These are phyloP conservation scores for Lolium multiflorum DNA, from an alignment of 176 grass and related monocot species.

Conservation along the genomic window DNA sequence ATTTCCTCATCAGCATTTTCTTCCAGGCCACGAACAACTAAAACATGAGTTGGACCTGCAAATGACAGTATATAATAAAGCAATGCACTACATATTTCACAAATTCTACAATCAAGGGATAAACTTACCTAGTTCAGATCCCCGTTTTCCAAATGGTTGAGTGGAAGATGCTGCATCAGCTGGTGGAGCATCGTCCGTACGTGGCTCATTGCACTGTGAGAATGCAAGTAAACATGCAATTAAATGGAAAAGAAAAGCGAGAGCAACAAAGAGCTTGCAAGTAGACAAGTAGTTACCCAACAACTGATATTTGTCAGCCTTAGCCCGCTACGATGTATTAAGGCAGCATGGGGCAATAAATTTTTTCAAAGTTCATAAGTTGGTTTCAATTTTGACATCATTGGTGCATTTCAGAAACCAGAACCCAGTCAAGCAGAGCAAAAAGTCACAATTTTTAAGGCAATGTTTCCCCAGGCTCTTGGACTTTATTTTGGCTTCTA, in stretches of 20 bases:
- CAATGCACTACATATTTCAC: constrained; percentile 26
- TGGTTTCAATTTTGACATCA: no score
- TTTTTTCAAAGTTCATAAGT: not conserved
- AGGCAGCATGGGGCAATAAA: not conserved
- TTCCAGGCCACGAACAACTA: constrained; percentile 96
- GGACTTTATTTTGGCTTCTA: no score
- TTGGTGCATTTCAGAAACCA: no score
- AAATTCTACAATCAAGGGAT: constrained; percentile 37
- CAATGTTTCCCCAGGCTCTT: no score
- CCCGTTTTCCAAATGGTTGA: constrained; percentile 71
- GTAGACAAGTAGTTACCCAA: not conserved
- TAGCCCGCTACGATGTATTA: not conserved
- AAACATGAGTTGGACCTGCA: constrained; percentile 98
- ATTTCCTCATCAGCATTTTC: constrained; percentile 99
- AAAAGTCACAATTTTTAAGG: no score
- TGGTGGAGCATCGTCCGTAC: constrained; percentile 83
- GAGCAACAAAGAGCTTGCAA: constrained; percentile 24
- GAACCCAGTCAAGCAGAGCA: no score
- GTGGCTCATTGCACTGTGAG: constrained; percentile 88
- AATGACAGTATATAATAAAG: constrained; percentile 42
- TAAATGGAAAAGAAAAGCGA: constrained; percentile 33
- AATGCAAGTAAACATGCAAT: constrained; percentile 42
- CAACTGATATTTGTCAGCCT: constrained; percentile 1
- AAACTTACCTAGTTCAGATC: constrained; percentile 76
- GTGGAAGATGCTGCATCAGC: constrained; percentile 69